These are phyloP conservation scores for Tieghemiomyces parasiticus DNA, from an alignment of 192 early-diverging fungal genomes.

Conservation along the genomic window DNA sequence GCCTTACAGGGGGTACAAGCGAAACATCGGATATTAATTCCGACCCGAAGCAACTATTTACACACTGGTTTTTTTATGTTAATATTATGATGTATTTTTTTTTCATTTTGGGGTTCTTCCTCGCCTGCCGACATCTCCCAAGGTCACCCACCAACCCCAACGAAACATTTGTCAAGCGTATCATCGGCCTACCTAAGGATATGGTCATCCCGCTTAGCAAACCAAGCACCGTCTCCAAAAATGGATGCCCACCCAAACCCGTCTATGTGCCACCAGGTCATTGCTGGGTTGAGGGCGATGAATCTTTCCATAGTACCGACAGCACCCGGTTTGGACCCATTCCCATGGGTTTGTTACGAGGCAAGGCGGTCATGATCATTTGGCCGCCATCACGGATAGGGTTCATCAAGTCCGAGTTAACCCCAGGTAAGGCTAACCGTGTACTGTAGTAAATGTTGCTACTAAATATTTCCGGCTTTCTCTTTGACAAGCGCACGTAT, in stretches of 20 bases:
- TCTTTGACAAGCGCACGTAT: too few relatives aligned
- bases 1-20: too few relatives aligned
- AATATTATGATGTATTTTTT: too few relatives aligned
- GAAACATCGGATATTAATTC: too few relatives aligned
- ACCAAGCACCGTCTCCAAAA: constrained; percentile 13
- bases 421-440: not conserved
- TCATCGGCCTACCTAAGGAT: constrained; percentile 73
- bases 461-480: too few relatives aligned
- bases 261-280: constrained; percentile 59
- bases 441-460: too few relatives aligned
- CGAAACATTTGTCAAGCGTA: constrained; percentile 57
- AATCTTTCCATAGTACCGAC: constrained; percentile 65
- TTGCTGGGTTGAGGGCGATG: constrained; percentile 79
- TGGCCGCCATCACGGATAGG: not conserved
- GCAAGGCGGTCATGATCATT: not conserved
- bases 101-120: too few relatives aligned
- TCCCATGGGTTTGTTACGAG: not conserved
- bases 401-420: not conserved
- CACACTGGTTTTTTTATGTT: too few relatives aligned
- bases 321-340: constrained; percentile 62
- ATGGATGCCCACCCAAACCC: constrained; percentile 11
- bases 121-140: too few relatives aligned
- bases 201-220: constrained; percentile 21
- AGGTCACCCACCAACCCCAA: not conserved
- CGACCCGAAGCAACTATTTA: too few relatives aligned